Evolutionary conservation across 2,329 filamentous ascomycete genomes (phyloP).

Genomic region (Blastomyces gilchristii): DNA sequence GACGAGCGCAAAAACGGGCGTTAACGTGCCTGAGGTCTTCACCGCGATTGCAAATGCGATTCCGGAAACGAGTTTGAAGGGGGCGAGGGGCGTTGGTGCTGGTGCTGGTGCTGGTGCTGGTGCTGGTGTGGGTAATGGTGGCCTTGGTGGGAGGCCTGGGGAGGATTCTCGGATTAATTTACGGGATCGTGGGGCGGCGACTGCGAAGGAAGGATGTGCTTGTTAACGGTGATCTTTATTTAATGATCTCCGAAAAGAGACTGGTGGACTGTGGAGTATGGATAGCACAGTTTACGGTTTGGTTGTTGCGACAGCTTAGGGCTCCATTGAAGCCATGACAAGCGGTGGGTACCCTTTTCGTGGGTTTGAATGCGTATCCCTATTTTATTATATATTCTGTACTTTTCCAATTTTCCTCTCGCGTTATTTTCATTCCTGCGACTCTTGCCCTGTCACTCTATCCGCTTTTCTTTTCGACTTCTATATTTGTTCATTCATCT

Average conservation of each 20-base stretch:
- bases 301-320: background rate
- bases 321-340: background rate
- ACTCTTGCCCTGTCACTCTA: background rate
- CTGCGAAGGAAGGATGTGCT: conserved; percentile 83
- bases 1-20: conserved; percentile 91
- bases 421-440: background rate
- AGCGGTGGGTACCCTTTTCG: background rate
- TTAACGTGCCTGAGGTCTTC: conserved; percentile 92
- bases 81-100: no score
- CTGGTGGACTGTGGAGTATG: background rate
- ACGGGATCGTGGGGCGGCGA: conserved; percentile 59
- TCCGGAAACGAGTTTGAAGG: conserved; percentile 92
- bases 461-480: background rate
- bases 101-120: conserved; percentile 56
- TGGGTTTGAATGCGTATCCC: background rate
- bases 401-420: background rate
- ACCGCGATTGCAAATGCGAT: conserved; percentile 97
- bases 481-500: background rate
- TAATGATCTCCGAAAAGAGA: background rate
- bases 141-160: conserved; percentile 41
- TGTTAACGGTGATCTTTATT: conserved; percentile 46
- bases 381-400: background rate
- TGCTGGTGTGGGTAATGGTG: conserved; percentile 45
- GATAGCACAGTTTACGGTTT: background rate
- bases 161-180: conserved; percentile 66